A percentile compares a stretch with the other conserved stretches of the same genome.
These are phyloP conservation scores for Bipolaris victoriae DNA, from an alignment of 2,329 filamentous ascomycete genomes.

Conservation along the genomic window DNA sequence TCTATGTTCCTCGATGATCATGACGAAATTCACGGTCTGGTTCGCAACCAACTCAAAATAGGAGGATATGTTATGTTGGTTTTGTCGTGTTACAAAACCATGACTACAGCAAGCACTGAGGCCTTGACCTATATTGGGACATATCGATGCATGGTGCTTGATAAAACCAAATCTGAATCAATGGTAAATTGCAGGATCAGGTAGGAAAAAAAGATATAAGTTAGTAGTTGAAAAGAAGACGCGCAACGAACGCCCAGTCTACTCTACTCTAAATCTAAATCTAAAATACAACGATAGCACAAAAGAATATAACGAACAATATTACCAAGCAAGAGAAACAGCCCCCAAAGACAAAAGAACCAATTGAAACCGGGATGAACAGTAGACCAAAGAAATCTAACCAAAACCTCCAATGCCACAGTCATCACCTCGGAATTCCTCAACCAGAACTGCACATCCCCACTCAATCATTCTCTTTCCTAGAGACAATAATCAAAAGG, in stretches of 20 bases:
- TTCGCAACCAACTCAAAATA: slow-evolving; percentile 39
- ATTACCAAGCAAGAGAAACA: not conserved
- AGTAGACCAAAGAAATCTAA: too few species aligned
- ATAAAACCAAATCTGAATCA: not conserved
- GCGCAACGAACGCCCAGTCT: not conserved
- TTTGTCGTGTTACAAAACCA: slow-evolving; percentile 42
- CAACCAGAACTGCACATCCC: too few species aligned
- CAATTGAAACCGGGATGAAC: not conserved
- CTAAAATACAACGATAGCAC: not conserved
- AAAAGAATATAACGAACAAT: not conserved
- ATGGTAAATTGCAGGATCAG: slow-evolving; percentile 41
- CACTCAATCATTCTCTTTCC: too few species aligned
- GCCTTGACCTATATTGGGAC: slow-evolving; percentile 52
- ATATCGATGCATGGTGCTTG: not conserved
- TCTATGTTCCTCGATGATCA: slow-evolving; percentile 16
- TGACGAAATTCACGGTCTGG: slow-evolving; percentile 48
- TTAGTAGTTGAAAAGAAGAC: not conserved
- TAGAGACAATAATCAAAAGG: not conserved
- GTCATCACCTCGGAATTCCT: too few species aligned
- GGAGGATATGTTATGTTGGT: slow-evolving; percentile 44
- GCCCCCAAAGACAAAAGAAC: not conserved
- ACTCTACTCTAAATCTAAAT: not conserved
- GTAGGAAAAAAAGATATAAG: not conserved
- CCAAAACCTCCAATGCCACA: too few species aligned
- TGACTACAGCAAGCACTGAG: slow-evolving; percentile 41